Percentiles rank a stretch among this genome's conserved stretches.
These are phyloP conservation scores for Ceratocystis lukuohia DNA, from an alignment of 2,329 filamentous ascomycete species.

Conservation along the genomic window DNA sequence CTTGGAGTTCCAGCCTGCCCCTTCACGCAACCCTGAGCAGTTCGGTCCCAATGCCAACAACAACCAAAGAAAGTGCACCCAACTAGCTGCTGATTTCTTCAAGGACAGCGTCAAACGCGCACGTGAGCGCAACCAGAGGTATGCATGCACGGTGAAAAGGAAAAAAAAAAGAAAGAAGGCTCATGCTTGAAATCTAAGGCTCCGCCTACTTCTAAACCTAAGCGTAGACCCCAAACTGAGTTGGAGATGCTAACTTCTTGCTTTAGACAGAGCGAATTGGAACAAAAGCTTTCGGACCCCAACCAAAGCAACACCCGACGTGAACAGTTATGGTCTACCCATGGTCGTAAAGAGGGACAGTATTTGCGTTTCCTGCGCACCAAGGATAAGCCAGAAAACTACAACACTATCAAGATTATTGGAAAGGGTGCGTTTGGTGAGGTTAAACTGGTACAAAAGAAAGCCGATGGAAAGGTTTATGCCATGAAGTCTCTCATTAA, in stretches of 20 bases:
- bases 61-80: conserved; percentile 57
- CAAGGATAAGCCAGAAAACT: conserved; percentile 86
- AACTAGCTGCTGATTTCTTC: conserved; percentile 80
- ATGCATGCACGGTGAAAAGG: conserved; percentile 24
- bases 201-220: not conserved
- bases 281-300: conserved; percentile 68
- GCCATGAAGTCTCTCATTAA: conserved; percentile 98
- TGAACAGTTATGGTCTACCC: conserved; percentile 70
- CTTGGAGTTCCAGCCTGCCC: conserved; percentile 57
- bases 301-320: conserved; percentile 62
- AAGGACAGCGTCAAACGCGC: conserved; percentile 96
- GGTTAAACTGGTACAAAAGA: conserved; percentile 93
- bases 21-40: conserved; percentile 78
- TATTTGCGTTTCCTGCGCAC: conserved; percentile 90
- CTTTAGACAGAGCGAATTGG: conserved; percentile 75
- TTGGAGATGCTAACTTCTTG: not conserved
- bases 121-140: conserved; percentile 89
- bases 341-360: conserved; percentile 77
- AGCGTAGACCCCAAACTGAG: not conserved
- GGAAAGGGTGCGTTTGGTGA: conserved; percentile 98
- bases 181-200: not conserved
- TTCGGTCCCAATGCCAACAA: conserved; percentile 51
- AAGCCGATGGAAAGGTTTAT: conserved; percentile 91
- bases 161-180: not conserved
- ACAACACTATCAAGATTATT: conserved; percentile 93